Evolutionary conservation across 2,329 filamentous ascomycete genomes (phyloP), one percentile per base, ranked within the genome.

Genomic region (Clonostachys rosea): DNA sequence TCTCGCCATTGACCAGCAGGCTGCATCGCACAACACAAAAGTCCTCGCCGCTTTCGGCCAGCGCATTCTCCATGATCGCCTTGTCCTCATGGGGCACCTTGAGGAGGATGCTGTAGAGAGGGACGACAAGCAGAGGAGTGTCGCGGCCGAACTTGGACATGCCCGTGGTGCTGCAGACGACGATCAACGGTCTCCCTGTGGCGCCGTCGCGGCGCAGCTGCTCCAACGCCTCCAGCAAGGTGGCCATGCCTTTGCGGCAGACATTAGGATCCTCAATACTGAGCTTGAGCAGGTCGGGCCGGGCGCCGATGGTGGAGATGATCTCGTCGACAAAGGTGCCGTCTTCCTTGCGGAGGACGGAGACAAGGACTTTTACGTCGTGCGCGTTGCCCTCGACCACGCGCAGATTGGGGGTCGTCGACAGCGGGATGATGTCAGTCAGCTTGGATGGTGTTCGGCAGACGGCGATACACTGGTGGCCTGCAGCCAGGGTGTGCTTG

Each of bases 391-490:
- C 79, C 47, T 71, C 47, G 35, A 70, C 48, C 10, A 81, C 60
- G 8, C 52, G 61, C 4, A 81, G 68, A 50, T 71, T 69, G 13
- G 65, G 51, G 44, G 56, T 51, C 11, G 52, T 24, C 14, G 53
- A 51, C 1, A 57, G 43, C 5, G 67, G 55, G 44, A 76, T 53
- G 10, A 63, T 52, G 41, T 57, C 50, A 14, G 62, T 62, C 33
- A 82, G 71, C 50, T 75, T 79, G 43, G 68, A 64, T 8, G 77
- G 72, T 3, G 65, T 72, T 40, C 78, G 74, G 55, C 68, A 76
- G 35, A 81, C 66, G 42, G 71, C 76, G 43, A 71, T 61, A 60
- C 74, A 78, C 8, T 56, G 61, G 56, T 73, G 67, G 34, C 72
- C 71, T 11, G 68, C 70, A 14, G 66, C 63, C 9, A 81, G 69